Percentiles rank a stretch among this genome's conserved stretches.
Conservation (phyloP, 1,139 yeast species). For the Diutina catenulata region DNA sequence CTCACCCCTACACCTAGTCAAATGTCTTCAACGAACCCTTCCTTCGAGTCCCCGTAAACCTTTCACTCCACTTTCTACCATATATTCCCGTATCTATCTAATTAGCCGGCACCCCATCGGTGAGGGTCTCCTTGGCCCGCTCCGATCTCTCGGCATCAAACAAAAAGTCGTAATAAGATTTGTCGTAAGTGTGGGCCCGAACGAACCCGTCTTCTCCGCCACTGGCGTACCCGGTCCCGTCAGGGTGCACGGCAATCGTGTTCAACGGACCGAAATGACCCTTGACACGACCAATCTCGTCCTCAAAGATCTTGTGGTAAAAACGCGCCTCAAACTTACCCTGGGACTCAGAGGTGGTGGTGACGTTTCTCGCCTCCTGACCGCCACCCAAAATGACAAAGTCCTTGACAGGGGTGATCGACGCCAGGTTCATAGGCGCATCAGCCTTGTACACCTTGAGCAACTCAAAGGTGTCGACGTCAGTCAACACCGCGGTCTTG, state of each 20-base stretch:
- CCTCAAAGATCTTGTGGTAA: conserved; percentile 89
- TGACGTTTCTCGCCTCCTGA: conserved; percentile 97
- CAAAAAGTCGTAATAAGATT: conserved; percentile 82
- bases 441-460: conserved; percentile 76
- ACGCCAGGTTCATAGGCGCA: conserved; percentile 93
- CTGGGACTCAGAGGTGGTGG: conserved; percentile 86
- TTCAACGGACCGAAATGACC: conserved; percentile 99
- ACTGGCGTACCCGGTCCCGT: conserved; percentile 84
- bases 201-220: conserved; percentile 99
- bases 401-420: conserved; percentile 86
- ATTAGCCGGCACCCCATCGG: conserved; percentile 3
- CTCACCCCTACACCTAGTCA: no score
- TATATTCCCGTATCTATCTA: no score
- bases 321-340: conserved; percentile 97
- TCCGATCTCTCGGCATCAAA: conserved; percentile 80
- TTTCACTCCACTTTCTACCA: no score
- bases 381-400: conserved; percentile 96
- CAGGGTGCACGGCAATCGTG: conserved; percentile 88
- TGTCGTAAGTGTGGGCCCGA: conserved; percentile 89
- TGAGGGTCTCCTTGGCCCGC: conserved; percentile 19
- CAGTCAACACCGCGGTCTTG: conserved; percentile 71
- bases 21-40: no score
- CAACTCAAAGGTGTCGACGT: conserved; percentile 61
- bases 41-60: no score
- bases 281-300: conserved; percentile 92